Conservation (phyloP, 2,329 filamentous ascomycete genomes). For the Penicillium freii region DNA sequence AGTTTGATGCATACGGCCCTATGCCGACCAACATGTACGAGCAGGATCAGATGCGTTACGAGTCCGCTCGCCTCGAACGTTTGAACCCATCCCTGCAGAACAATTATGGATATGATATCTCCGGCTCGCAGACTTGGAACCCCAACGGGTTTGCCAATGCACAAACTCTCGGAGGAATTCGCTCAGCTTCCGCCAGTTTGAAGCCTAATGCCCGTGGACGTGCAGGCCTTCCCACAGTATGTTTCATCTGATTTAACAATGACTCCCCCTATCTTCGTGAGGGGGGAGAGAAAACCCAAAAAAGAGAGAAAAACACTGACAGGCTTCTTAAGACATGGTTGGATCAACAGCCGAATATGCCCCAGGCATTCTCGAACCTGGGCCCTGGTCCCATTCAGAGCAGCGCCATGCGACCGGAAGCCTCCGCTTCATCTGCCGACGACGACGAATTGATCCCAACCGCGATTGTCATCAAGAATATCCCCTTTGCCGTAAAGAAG, state of each 20-base stretch:
- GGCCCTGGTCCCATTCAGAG: conserved; percentile 44
- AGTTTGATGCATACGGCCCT: conserved; percentile 71
- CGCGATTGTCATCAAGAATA: conserved; percentile 99
- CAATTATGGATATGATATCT: conserved; percentile 68
- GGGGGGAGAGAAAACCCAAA: background rate
- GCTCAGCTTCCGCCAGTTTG: conserved; percentile 55
- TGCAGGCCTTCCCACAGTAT: conserved; percentile 69
- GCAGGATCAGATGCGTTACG: conserved; percentile 57
- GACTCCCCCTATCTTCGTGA: background rate
- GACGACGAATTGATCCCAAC: conserved; percentile 92
- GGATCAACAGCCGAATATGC: conserved; percentile 54
- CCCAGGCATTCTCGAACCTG: conserved; percentile 47
- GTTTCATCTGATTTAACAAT: conserved; percentile 35
- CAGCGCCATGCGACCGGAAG: conserved; percentile 43
- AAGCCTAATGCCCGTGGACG: conserved; percentile 57
- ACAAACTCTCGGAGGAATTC: conserved; percentile 63
- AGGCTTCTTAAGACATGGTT: conserved; percentile 58
- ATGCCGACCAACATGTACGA: conserved; percentile 72
- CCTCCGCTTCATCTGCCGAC: conserved; percentile 40
- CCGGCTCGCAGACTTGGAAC: conserved; percentile 74
- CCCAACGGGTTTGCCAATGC: conserved; percentile 68
- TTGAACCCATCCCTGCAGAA: conserved; percentile 57
- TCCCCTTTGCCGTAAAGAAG: conserved; percentile 96
- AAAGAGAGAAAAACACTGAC: background rate
- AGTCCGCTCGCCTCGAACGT: conserved; percentile 56